Evolutionary conservation across 345 rosid genomes (phyloP).

Genomic region (Hypericum perforatum): DNA sequence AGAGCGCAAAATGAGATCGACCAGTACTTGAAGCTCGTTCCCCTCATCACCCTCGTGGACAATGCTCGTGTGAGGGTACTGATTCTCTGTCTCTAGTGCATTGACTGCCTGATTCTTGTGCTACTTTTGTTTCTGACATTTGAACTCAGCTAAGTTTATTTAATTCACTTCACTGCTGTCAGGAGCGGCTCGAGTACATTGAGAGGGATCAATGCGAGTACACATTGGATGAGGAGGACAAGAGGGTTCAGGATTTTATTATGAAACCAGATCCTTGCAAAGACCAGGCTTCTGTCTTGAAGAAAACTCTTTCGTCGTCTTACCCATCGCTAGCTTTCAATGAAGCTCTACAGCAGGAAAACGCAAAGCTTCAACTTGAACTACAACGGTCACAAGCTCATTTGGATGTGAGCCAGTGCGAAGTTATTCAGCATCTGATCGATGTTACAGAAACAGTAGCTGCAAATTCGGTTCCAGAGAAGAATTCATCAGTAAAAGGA

Average conservation of each 20-base stretch:
- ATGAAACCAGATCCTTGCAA: slow-evolving; percentile 59
- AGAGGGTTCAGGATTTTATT: slow-evolving; percentile 72
- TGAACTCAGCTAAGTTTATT: slow-evolving; percentile 6
- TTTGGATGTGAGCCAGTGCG: slow-evolving; percentile 74
- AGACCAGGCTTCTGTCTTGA: slow-evolving; percentile 55
- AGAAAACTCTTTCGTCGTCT: slow-evolving; percentile 77
- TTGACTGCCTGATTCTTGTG: not conserved
- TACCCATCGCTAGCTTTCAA: slow-evolving; percentile 79
- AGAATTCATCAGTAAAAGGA: slow-evolving; percentile 36
- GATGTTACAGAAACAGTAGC: slow-evolving; percentile 72
- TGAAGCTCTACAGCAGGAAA: slow-evolving; percentile 71
- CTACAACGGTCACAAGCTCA: slow-evolving; percentile 77
- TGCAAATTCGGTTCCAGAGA: slow-evolving; percentile 27
- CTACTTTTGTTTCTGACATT: not conserved
- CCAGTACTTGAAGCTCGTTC: slow-evolving; percentile 76
- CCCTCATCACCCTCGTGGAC: slow-evolving; percentile 90
- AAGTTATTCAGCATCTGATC: slow-evolving; percentile 77
- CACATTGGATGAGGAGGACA: slow-evolving; percentile 85
- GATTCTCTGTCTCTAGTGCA: not conserved
- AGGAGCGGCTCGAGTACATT: slow-evolving; percentile 83
- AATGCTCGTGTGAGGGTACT: slow-evolving; percentile 88
- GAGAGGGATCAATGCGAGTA: slow-evolving; percentile 89
- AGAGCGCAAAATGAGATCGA: slow-evolving; percentile 95
- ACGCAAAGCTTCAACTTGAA: slow-evolving; percentile 68
- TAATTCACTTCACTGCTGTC: slow-evolving; percentile 1